These are phyloP conservation scores for Ustilago xerochloae DNA, from an alignment of 1,284 basidiomycete species.

Conservation along the genomic window DNA sequence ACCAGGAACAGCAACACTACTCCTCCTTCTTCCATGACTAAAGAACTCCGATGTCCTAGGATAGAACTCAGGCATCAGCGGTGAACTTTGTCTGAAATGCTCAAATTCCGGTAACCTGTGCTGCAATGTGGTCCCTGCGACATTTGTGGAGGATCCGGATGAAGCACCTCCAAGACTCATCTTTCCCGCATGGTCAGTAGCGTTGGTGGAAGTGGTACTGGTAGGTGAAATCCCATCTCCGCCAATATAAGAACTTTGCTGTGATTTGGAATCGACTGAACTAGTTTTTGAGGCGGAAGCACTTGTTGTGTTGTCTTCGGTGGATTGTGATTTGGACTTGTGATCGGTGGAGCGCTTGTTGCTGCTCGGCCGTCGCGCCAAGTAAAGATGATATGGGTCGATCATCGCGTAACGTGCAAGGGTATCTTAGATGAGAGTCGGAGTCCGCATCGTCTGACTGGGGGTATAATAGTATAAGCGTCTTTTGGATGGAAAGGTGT, in stretches of 20 bases:
- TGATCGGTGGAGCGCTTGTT: conserved; percentile 3
- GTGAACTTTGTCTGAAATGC: conserved; percentile 43
- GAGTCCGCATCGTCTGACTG: conserved; percentile 4
- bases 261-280: conserved; percentile 34
- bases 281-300: conserved; percentile 18
- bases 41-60: conserved; percentile 50
- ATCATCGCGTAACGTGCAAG: conserved; percentile 20
- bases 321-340: neutral
- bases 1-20: conserved; percentile 19
- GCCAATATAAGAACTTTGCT: conserved; percentile 31
- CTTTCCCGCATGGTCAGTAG: conserved; percentile 18
- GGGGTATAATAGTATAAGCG: neutral
- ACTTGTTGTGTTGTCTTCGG: neutral
- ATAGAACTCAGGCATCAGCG: conserved; percentile 40
- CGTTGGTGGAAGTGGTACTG: conserved; percentile 28
- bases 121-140: conserved; percentile 5
- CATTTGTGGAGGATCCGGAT: conserved; percentile 20
- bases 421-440: neutral
- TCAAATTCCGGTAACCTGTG: conserved; percentile 47
- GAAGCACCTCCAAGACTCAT: conserved; percentile 22
- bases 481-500: too few relatives aligned
- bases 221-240: conserved; percentile 28
- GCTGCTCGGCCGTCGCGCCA: conserved; percentile 15
- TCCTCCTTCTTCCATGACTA: conserved; percentile 36
- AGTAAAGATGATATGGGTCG: conserved; percentile 41